These are phyloP conservation scores for Blastobotrys ciferrii DNA, from an alignment of 1,139 yeast species.

Conservation along the genomic window DNA sequence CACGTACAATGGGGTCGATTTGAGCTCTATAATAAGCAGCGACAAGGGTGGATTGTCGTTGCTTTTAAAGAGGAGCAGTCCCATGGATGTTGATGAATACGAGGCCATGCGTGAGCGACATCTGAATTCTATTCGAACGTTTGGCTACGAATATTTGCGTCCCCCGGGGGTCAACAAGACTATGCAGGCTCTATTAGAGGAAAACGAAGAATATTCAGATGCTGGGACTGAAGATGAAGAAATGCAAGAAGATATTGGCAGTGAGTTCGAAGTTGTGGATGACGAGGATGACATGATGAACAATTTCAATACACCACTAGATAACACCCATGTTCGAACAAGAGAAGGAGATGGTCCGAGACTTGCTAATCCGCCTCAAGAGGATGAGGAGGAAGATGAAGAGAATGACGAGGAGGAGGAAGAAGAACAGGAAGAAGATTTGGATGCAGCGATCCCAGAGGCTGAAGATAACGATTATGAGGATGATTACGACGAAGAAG, in stretches of 20 bases:
- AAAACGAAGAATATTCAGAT: constrained; percentile 18
- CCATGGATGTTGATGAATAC: constrained; percentile 16
- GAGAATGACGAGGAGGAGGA: constrained; percentile 22
- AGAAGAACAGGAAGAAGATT: constrained; percentile 15
- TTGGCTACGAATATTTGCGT: constrained; percentile 26
- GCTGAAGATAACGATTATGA: constrained; percentile 28
- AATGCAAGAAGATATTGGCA: constrained; percentile 20
- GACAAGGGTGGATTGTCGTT: background rate
- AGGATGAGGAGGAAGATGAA: constrained; percentile 20
- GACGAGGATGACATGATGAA: constrained; percentile 4
- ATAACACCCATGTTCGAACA: background rate
- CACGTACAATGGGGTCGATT: background rate
- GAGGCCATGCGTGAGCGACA: constrained; percentile 18
- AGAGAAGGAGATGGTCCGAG: constrained; percentile 7
- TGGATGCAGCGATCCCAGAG: constrained; percentile 27
- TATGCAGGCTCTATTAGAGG: constrained; percentile 27
- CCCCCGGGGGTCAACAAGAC: constrained; percentile 29
- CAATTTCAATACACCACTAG: background rate
- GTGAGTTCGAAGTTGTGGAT: constrained; percentile 25
- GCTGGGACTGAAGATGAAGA: constrained; percentile 23
- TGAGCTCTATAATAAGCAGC: background rate
- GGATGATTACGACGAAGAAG: constrained; percentile 22
- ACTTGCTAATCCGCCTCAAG: constrained; percentile 3
- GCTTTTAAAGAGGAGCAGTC: background rate
- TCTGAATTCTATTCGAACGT: constrained; percentile 26